Conservation (phyloP, 2,329 filamentous ascomycete species). For the Xylariaceae sp. region DNA sequence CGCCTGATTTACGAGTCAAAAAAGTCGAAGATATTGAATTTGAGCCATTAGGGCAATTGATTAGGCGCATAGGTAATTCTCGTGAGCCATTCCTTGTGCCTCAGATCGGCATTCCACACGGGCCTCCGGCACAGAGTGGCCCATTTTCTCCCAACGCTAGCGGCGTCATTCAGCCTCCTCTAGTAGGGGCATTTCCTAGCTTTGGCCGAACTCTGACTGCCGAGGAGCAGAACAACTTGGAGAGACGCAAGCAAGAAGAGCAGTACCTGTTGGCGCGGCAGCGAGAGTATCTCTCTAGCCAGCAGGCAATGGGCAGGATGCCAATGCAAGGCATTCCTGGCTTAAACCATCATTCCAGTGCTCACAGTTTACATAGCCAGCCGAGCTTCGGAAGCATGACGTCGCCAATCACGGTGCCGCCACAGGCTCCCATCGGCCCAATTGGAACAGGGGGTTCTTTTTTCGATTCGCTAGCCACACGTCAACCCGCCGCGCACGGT, state of each 20-base stretch:
- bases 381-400: slow-evolving; percentile 93
- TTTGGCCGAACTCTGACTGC: slow-evolving; percentile 95
- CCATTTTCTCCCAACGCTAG: slow-evolving; percentile 45
- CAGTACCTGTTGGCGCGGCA: slow-evolving; percentile 95
- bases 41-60: slow-evolving; percentile 89
- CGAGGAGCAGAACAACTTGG: slow-evolving; percentile 95
- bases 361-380: slow-evolving; percentile 93
- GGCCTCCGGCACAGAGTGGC: slow-evolving; percentile 54
- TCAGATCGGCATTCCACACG: slow-evolving; percentile 92
- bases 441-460: slow-evolving; percentile 61
- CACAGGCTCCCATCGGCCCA: slow-evolving; percentile 50
- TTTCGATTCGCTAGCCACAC: slow-evolving; percentile 55
- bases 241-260: slow-evolving; percentile 95
- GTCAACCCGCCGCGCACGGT: slow-evolving; percentile 36
- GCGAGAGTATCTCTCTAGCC: slow-evolving; percentile 84
- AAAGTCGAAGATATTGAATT: slow-evolving; percentile 92
- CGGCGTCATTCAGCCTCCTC: slow-evolving; percentile 72
- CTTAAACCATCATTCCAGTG: slow-evolving; percentile 89
- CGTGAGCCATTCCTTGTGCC: slow-evolving; percentile 95
- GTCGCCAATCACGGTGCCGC: slow-evolving; percentile 64
- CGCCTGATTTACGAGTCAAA: slow-evolving; percentile 87
- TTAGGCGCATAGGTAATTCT: slow-evolving; percentile 93
- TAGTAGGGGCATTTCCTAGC: slow-evolving; percentile 88
- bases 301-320: slow-evolving; percentile 72
- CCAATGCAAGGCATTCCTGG: slow-evolving; percentile 52